These are phyloP conservation scores for Neonectria ditissima DNA, from an alignment of 2,329 filamentous ascomycete genomes.

Conservation along the genomic window DNA sequence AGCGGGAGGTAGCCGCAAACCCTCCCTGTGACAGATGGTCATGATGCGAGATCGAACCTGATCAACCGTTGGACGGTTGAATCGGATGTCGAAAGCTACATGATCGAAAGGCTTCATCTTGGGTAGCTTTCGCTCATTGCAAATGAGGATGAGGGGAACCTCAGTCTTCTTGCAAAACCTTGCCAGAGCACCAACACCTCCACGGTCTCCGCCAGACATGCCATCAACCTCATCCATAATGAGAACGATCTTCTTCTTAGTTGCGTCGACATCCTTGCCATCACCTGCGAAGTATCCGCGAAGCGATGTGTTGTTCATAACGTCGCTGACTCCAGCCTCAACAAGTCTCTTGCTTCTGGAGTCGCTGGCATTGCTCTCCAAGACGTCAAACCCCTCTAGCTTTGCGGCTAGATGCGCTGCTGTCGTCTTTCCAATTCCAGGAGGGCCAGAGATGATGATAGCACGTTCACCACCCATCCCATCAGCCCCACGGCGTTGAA, in stretches of 20 bases:
- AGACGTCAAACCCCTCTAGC: constrained; percentile 90
- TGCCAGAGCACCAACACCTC: constrained; percentile 93
- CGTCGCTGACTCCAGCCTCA: constrained; percentile 86
- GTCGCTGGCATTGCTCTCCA: constrained; percentile 97
- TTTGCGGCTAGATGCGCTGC: constrained; percentile 95
- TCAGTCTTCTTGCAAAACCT: constrained; percentile 96
- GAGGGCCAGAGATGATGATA: constrained; percentile 95
- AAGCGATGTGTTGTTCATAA: constrained; percentile 93
- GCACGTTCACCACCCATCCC: constrained; percentile 86
- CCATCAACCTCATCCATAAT: constrained; percentile 99
- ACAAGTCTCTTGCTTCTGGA: constrained; percentile 96
- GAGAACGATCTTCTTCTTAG: constrained; percentile 92
- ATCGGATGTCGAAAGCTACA: constrained; percentile 85
- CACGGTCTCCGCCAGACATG: constrained; percentile 97
- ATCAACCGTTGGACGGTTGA: constrained; percentile 89
- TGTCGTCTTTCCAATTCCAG: constrained; percentile 97
- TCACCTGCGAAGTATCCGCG: constrained; percentile 90
- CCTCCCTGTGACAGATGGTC: constrained; percentile 94
- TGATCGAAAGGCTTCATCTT: constrained; percentile 99
- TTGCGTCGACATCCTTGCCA: constrained; percentile 80
- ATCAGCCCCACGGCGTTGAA: constrained; percentile 85
- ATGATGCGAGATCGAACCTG: constrained; percentile 92
- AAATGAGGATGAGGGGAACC: constrained; percentile 95
- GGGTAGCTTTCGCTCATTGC: constrained; percentile 90
- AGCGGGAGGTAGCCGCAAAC: constrained; percentile 82